Evolutionary conservation across 1,284 basidiomycete species (phyloP).

Genomic region (Porogramme epimiltina): DNA sequence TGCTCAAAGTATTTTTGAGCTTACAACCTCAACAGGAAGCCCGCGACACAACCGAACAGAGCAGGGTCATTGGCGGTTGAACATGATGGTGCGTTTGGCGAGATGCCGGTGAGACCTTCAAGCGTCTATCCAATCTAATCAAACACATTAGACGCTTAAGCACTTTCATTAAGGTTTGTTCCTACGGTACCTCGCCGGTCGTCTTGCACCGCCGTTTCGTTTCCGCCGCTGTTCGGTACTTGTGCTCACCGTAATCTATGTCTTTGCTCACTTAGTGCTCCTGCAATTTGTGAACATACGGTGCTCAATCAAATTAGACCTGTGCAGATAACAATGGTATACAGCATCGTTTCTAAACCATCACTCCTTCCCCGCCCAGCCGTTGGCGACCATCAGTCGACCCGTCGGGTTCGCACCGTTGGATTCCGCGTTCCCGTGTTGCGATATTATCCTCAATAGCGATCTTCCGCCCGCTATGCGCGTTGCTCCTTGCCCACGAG

Average conservation of each 20-base stretch:
- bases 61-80: too few relatives aligned
- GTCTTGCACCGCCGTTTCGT: neutral
- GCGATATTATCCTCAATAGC: constrained; percentile 5
- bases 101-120: too few relatives aligned
- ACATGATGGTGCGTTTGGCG: too few relatives aligned
- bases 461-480: constrained; percentile 5
- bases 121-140: constrained; percentile 15
- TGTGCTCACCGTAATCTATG: neutral
- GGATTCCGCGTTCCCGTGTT: neutral
- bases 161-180: neutral
- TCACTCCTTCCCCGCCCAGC: neutral
- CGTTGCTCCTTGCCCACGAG: constrained; percentile 14
- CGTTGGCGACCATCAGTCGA: neutral
- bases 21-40: too few relatives aligned
- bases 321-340: neutral
- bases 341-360: neutral
- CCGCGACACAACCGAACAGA: too few relatives aligned
- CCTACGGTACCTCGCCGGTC: neutral
- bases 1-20: too few relatives aligned
- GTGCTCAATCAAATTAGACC: neutral
- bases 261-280: neutral
- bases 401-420: constrained; percentile 9
- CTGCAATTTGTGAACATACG: neutral
- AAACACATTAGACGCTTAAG: neutral
- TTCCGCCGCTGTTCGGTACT: neutral